Conservation (phyloP, 495 filamentous ascomycete genomes). For the Aspergillus affinis region DNA sequence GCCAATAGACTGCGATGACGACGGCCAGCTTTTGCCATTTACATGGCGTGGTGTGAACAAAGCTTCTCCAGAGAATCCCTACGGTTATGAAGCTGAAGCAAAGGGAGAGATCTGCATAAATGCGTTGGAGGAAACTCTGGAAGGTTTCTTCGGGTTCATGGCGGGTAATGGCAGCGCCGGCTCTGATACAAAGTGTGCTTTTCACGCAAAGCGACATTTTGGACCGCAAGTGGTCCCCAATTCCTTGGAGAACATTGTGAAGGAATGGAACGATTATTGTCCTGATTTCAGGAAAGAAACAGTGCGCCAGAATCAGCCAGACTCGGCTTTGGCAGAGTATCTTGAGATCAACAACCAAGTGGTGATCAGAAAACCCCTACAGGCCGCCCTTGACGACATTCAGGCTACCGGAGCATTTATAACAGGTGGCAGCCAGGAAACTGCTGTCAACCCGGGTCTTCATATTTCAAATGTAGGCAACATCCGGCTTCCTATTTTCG, state of each 20-base stretch:
- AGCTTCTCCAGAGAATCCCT: background rate
- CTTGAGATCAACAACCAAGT: constrained; percentile 3
- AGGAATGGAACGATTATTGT: constrained; percentile 14
- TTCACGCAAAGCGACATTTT: background rate
- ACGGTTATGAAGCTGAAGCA: background rate
- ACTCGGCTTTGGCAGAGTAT: background rate
- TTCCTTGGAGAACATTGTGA: constrained; percentile 8
- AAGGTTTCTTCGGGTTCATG: constrained; percentile 11
- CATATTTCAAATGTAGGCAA: constrained; percentile 9
- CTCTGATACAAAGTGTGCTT: background rate
- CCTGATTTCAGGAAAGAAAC: background rate
- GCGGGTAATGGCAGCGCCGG: constrained; percentile 3
- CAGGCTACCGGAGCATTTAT: background rate
- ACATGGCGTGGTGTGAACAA: constrained; percentile 4
- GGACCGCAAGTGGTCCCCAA: constrained; percentile 7
- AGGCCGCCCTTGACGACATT: background rate
- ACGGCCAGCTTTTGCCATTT: constrained; percentile 7
- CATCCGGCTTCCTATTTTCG: constrained; percentile 7
- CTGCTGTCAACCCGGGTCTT: constrained; percentile 13
- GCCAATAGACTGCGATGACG: constrained; percentile 3
- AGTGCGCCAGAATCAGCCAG: background rate
- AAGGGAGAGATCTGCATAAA: constrained; percentile 13
- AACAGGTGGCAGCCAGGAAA: background rate
- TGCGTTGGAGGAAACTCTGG: background rate
- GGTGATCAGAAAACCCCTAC: background rate